Evolutionary conservation across 164 flowering plant species (phyloP), one percentile per base, ranked within the genome.

Genomic region (Magnolia sinica): DNA sequence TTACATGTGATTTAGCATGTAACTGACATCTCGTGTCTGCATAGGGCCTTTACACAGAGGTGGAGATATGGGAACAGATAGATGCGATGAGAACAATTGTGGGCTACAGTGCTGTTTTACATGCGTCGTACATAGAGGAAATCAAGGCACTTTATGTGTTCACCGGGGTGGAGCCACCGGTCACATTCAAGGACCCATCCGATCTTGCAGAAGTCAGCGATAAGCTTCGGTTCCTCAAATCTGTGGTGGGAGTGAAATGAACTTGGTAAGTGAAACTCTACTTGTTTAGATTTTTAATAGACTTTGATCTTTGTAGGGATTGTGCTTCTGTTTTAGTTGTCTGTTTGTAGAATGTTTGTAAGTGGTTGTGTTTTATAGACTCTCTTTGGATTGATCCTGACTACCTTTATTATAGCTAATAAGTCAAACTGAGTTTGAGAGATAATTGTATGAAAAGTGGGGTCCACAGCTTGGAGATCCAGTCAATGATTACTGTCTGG

Each of bases 121-220:
- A 79, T 2, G 19, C 65, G 13, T 84, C 89, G 20, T 86, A 79
- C 74, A 22, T 79, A 1, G 97, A 88, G 80, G 98, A 95, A 74
- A 80, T 93, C 31, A 90, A 87, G 75, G 97, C 93, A 3, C 86
- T 95, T 2, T 95, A 90, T 76, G 20, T 87, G 27, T 91, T 95
- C 85, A 88, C 95, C 0, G 97, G 98, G 49, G 88, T 95, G 8
- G 90, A 95, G 81, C 95, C 91, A 31, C 95, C 95, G 6, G 70
- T 85, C 19, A 82, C 88, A 4, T 83, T 82, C 37, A 70, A 77
- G 72, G 86, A 83, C 37, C 27, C 83, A 0, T 45, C 83, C 0
- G 91, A 90, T 81, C 84, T 89, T 24, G 79, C n/a, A 0, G 88
- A 91, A 19, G 75, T 86, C 31, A 77, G 77, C 37, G 78, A 84